Evolutionary conservation across 2,329 filamentous ascomycete genomes (phyloP).

Genomic region (Fusarium stilboides): DNA sequence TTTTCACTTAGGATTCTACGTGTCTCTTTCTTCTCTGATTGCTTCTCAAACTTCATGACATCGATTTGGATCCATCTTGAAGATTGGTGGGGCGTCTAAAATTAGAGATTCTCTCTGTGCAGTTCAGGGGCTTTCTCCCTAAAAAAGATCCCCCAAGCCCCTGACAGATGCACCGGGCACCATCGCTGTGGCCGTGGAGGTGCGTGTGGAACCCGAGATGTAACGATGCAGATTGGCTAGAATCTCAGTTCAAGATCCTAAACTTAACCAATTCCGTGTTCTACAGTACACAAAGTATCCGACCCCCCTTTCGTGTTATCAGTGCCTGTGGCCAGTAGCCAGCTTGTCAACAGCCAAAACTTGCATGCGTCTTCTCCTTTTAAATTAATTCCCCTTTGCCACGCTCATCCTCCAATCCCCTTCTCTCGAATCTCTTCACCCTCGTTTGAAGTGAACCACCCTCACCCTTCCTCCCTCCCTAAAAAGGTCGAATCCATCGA

Average conservation of each 20-base stretch:
- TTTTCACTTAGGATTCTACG: neutral
- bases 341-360: slow-evolving; percentile 29
- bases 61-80: slow-evolving; percentile 22
- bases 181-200: slow-evolving; percentile 33
- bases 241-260: slow-evolving; percentile 22
- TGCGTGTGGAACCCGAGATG: slow-evolving; percentile 18
- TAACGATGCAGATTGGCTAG: slow-evolving; percentile 41
- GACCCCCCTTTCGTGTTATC: slow-evolving; percentile 39
- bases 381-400: slow-evolving; percentile 38
- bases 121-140: slow-evolving; percentile 36
- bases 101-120: slow-evolving; percentile 38
- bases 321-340: slow-evolving; percentile 10
- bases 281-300: slow-evolving; percentile 30
- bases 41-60: slow-evolving; percentile 35
- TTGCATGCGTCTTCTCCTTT: slow-evolving; percentile 23
- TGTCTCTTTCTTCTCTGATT: neutral
- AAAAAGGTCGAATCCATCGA: slow-evolving; percentile 6
- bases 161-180: slow-evolving; percentile 32
- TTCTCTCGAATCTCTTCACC: slow-evolving; percentile 9
- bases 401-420: slow-evolving; percentile 22
- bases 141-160: slow-evolving; percentile 26
- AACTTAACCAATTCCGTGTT: slow-evolving; percentile 35
- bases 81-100: slow-evolving; percentile 42
- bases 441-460: slow-evolving; percentile 26
- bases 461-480: slow-evolving; percentile 26